These are phyloP conservation scores for Exophiala viscosa DNA, from an alignment of 2,329 filamentous ascomycete genomes.

Conservation along the genomic window DNA sequence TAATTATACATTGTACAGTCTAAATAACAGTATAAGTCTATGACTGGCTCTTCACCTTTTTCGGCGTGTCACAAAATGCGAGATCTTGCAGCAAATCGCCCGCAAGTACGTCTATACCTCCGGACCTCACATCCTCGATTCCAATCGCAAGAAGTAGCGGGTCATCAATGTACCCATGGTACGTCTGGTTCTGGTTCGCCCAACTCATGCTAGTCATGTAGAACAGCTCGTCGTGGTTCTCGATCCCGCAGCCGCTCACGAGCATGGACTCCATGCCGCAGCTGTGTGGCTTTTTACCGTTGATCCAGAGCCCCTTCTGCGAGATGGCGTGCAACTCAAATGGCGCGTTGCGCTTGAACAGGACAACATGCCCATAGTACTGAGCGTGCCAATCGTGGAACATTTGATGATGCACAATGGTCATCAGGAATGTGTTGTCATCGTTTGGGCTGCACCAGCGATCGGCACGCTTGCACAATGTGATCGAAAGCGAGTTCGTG, in stretches of 20 bases:
- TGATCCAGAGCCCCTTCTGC: constrained; percentile 51
- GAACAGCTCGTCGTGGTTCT: constrained; percentile 46
- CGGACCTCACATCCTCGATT: constrained; percentile 50
- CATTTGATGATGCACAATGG: constrained; percentile 54
- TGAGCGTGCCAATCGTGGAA: constrained; percentile 43
- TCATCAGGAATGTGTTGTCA: constrained; percentile 53
- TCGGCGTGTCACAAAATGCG: constrained; percentile 32
- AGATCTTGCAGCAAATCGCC: constrained; percentile 47
- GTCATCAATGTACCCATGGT: constrained; percentile 57
- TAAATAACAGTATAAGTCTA: neutral
- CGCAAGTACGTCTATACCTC: constrained; percentile 50
- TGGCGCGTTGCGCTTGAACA: constrained; percentile 16
- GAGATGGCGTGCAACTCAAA: constrained; percentile 24
- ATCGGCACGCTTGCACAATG: constrained; percentile 51
- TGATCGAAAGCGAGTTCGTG: constrained; percentile 56
- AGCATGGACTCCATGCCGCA: constrained; percentile 9
- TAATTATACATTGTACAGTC: neutral
- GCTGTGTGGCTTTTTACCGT: constrained; percentile 39
- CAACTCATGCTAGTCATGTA: constrained; percentile 57
- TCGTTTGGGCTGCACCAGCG: constrained; percentile 41
- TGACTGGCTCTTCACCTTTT: neutral
- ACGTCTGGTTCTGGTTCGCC: constrained; percentile 45
- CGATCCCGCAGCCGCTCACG: constrained; percentile 2
- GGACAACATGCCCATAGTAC: constrained; percentile 23
- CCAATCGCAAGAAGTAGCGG: constrained; percentile 55